Evolutionary conservation across 2,329 filamentous ascomycete species (phyloP).

Genomic region (Phyllosticta ampelicida): DNA sequence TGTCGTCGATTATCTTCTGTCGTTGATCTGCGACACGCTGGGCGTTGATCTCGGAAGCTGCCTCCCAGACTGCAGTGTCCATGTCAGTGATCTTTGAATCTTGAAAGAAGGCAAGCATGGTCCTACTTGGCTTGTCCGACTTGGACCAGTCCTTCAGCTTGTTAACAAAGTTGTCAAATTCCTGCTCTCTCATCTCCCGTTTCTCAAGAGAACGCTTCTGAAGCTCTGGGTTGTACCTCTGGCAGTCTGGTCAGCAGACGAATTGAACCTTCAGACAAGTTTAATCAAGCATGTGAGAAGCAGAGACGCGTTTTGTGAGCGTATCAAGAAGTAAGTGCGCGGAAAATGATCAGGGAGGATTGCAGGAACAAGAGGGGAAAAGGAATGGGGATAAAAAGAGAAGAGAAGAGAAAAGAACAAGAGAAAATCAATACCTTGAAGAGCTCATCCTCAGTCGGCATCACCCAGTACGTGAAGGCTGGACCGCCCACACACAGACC

Average conservation of each 20-base stretch:
- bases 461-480: constrained; percentile 66
- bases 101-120: neutral
- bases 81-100: neutral
- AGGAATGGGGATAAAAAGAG: neutral
- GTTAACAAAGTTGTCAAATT: constrained; percentile 80
- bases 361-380: neutral
- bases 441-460: constrained; percentile 82
- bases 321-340: neutral
- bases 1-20: constrained; percentile 21
- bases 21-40: constrained; percentile 12
- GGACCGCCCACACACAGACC: constrained; percentile 73
- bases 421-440: constrained; percentile 45
- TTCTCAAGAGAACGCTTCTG: constrained; percentile 77
- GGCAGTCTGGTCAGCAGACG: neutral
- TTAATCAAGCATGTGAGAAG: neutral
- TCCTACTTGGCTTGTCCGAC: constrained; percentile 80
- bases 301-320: neutral
- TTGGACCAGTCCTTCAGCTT: constrained; percentile 82
- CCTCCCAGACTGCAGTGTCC: constrained; percentile 11
- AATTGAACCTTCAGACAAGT: neutral
- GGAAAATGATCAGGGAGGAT: neutral
- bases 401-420: neutral
- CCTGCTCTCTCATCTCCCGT: constrained; percentile 62
- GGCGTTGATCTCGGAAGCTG: constrained; percentile 10
- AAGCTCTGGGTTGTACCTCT: constrained; percentile 90